phyloP scores from a whole-genome alignment of 2,329 filamentous ascomycete genomes.

The Sclerotinia subarctica region DNA sequence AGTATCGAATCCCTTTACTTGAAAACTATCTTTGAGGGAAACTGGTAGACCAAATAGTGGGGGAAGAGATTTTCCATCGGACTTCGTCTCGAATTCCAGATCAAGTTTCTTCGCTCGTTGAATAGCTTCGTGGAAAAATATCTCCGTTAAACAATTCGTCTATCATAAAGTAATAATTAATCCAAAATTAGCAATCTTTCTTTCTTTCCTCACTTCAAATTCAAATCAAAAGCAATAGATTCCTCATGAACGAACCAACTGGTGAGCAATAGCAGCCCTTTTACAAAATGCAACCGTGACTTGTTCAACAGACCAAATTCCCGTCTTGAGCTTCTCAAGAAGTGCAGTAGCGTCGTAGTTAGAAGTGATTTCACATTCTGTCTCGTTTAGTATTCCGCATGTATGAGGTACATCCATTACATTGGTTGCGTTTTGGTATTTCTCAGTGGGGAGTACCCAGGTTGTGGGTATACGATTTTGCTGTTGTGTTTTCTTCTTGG shows the following conservation, averaged over 20 bases:
- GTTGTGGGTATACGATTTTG: background rate
- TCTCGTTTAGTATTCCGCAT: background rate
- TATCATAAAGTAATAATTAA: background rate
- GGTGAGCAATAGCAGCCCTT: constrained; percentile 48
- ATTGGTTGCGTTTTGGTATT: background rate
- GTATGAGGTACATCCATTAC: background rate
- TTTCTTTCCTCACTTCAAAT: background rate
- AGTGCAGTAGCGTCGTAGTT: constrained; percentile 30
- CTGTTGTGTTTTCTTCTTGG: background rate
- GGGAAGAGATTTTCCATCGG: constrained; percentile 40
- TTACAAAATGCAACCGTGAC: constrained; percentile 47
- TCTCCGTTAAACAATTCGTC: constrained; percentile 41
- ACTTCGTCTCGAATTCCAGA: constrained; percentile 36
- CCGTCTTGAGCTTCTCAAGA: constrained; percentile 24
- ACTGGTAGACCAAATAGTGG: constrained; percentile 30
- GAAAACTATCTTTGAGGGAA: constrained; percentile 59
- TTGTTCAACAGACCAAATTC: constrained; percentile 34
- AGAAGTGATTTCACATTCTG: constrained; percentile 29
- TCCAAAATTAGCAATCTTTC: background rate
- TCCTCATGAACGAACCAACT: constrained; percentile 32
- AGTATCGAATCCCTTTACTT: constrained; percentile 57
- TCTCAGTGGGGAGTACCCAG: background rate
- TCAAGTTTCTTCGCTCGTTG: constrained; percentile 45
- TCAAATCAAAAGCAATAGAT: too few relatives aligned
- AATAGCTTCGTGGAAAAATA: constrained; percentile 42